Conservation (phyloP, 2,329 filamentous ascomycete species). For the Aspergillus uvarum region DNA sequence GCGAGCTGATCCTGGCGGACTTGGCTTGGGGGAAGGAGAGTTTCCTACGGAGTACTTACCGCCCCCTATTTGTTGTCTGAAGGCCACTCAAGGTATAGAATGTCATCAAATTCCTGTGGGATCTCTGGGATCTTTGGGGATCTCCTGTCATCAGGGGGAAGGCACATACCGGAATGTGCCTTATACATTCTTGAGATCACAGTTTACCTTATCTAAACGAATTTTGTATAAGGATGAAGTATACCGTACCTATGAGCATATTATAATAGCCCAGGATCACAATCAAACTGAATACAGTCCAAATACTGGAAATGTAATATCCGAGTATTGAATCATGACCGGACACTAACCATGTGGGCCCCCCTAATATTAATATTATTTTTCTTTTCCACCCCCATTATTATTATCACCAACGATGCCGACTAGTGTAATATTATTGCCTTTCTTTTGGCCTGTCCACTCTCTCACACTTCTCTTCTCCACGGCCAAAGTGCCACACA, state of each 20-base stretch:
- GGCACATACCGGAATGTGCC: not conserved
- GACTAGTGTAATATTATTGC: not conserved
- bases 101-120: not conserved
- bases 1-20: constrained; percentile 4
- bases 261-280: not conserved
- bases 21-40: not conserved
- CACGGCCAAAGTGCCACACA: constrained; percentile 6
- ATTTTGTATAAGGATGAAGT: not conserved
- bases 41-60: not conserved
- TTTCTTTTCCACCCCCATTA: not conserved
- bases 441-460: constrained; percentile 7
- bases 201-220: not conserved
- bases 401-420: not conserved
- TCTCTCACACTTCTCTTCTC: not conserved
- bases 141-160: not conserved
- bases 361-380: constrained; percentile 1
- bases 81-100: not conserved
- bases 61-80: constrained; percentile 1
- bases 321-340: not conserved
- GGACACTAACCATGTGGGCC: not conserved
- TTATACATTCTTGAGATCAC: not conserved
- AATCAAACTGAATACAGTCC: not conserved
- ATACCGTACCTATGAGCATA: not conserved
- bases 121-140: not conserved
- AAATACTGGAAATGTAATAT: not conserved